phyloP scores from a whole-genome alignment of 2,329 filamentous ascomycete genomes.

The Fusarium tupiense region DNA sequence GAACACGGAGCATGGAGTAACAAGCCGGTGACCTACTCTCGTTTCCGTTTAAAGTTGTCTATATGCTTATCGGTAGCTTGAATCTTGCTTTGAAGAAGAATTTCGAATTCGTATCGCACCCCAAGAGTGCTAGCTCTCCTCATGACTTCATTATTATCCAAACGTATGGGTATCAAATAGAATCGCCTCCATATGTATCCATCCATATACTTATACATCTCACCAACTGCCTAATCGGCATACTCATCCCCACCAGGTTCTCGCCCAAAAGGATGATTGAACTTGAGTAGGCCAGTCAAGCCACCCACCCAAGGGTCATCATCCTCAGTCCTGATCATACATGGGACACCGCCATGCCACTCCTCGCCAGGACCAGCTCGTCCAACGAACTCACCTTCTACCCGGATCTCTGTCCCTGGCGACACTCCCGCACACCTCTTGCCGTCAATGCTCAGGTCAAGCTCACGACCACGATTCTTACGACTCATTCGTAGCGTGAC shows the following conservation, averaged over 20 bases:
- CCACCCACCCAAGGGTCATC: slow-evolving; percentile 98
- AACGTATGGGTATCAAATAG: slow-evolving; percentile 30
- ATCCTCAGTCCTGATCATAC: slow-evolving; percentile 79
- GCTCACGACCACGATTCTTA: slow-evolving; percentile 78
- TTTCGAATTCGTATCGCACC: background rate
- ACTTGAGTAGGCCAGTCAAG: slow-evolving; percentile 91
- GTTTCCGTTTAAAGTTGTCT: background rate
- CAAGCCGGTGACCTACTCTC: background rate
- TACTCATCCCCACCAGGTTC: slow-evolving; percentile 47
- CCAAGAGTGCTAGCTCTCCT: background rate
- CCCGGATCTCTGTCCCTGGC: slow-evolving; percentile 84
- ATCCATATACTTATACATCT: background rate
- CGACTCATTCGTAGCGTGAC: slow-evolving; percentile 84
- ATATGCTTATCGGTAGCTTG: background rate
- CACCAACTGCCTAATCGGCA: slow-evolving; percentile 32
- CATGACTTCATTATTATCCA: background rate
- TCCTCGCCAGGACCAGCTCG: slow-evolving; percentile 53
- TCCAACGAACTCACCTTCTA: slow-evolving; percentile 85
- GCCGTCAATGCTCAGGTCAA: slow-evolving; percentile 84
- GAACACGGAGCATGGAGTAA: background rate
- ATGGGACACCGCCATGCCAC: slow-evolving; percentile 86
- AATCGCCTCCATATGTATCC: too few species aligned
- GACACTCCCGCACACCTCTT: slow-evolving; percentile 73
- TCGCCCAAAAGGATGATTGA: slow-evolving; percentile 92
- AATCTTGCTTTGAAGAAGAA: background rate